Evolutionary conservation across 2,329 filamentous ascomycete genomes (phyloP), one percentile per base, ranked within the genome.

Genomic region (Exserohilum turcica): DNA sequence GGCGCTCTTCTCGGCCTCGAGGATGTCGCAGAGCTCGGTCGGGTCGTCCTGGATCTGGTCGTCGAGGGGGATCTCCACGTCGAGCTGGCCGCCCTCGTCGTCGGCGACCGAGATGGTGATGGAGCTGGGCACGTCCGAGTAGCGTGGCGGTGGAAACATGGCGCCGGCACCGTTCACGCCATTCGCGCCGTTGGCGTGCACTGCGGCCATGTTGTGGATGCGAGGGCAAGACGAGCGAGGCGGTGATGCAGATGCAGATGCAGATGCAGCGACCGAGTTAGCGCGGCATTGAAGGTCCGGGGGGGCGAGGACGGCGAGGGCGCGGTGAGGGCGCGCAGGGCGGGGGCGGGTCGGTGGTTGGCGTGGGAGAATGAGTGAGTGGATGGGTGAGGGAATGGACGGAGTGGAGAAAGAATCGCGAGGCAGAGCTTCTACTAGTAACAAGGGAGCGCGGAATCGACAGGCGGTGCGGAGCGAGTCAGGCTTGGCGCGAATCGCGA

Each of bases 61-160:
- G 71, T 92, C 89, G 48, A 97, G 85, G 71, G 95, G 91, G 68
- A 99, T 91, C 78, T 97, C 94, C 74, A 99, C 94, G 68, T 92
- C 82, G 68, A 84, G 80, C 65, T 86, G 84, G 57, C 82, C 84
- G 64, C 86, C 84, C 54, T 80, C 85, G 44, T 79, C 81, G 53
- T 80, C 81, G 48, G 80, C 82, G 51, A 87, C 83, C 49, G 85
- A 84, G 66, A 88, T 86, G 67, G 86, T 85, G 67, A 88, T 85
- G 52, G 82, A 80, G 45, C 80, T 79, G 33, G 85, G 85, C 39
- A 87, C 84, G 65, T 86, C 82, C 52, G 82, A 81, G 72, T 86
- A 87, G 46, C 85, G 84, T 57, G 57, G 71, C 63, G 57, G 73
- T 52, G 59, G 73, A 60, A 62, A 77, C 70, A 58, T 67, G 61